Conservation (phyloP, 305 asterid species). For the Nicotiana rustica region DNA sequence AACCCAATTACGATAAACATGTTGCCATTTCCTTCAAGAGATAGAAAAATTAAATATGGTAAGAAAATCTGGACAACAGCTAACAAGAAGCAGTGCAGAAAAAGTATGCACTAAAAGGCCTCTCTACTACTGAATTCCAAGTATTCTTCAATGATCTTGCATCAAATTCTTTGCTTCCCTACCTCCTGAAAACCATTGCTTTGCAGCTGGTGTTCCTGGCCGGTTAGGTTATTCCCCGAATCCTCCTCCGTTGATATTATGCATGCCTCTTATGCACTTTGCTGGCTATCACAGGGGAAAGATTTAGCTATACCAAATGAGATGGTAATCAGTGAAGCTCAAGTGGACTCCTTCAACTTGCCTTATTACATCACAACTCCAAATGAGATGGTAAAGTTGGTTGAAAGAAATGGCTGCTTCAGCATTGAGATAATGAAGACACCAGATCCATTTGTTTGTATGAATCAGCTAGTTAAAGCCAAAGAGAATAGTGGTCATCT, state of each 20-base stretch:
- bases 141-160: conserved; percentile 42
- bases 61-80: no score
- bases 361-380: not conserved
- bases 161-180: conserved; percentile 34
- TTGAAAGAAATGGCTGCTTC: not conserved
- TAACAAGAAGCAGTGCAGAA: not conserved
- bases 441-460: not conserved
- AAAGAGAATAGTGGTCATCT: not conserved
- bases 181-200: conserved; percentile 30
- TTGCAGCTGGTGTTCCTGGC: not conserved
- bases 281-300: conserved; percentile 40
- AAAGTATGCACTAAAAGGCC: not conserved
- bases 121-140: conserved; percentile 23
- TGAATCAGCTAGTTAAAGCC: no score
- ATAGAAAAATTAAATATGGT: no score
- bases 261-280: conserved; percentile 38
- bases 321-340: no score
- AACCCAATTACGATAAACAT: no score
- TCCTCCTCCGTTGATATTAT: conserved; percentile 30
- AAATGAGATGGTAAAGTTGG: not conserved
- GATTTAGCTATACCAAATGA: not conserved
- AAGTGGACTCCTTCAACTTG: not conserved
- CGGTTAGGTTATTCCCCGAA: conserved; percentile 18
- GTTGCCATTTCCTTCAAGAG: no score
- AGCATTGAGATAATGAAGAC: not conserved